These are phyloP conservation scores for Tuber calosporum DNA, from an alignment of 495 filamentous ascomycete species.

Conservation along the genomic window DNA sequence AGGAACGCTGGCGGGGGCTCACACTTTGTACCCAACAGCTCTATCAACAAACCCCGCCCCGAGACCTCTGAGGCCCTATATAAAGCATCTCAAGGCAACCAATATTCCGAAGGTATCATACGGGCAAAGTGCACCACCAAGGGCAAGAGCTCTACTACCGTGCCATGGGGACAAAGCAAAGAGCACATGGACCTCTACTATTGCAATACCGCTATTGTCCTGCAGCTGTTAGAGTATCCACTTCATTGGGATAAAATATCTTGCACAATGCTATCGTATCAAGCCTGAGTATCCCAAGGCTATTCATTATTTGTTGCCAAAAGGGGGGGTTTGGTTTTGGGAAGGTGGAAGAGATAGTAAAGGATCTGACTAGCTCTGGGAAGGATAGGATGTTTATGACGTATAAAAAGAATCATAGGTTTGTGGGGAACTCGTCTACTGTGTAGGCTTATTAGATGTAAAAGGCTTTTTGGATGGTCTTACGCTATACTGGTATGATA, in stretches of 20 bases:
- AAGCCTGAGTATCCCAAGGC: constrained; percentile 47
- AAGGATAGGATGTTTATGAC: constrained; percentile 50
- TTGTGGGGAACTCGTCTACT: constrained; percentile 10
- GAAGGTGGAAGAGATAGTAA: constrained; percentile 44
- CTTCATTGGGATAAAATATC: constrained; percentile 50
- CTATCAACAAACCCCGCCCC: constrained; percentile 51
- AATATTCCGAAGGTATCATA: constrained; percentile 53
- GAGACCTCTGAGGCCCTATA: constrained; percentile 53
- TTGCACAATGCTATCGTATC: constrained; percentile 52
- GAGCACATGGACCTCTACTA: constrained; percentile 46
- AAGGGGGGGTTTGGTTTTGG: constrained; percentile 46
- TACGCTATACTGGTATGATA: too few species aligned
- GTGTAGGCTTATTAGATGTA: constrained; percentile 9
- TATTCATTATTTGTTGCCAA: constrained; percentile 47
- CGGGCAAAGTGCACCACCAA: constrained; percentile 51
- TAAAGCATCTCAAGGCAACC: constrained; percentile 50
- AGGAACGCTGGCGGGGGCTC: constrained; percentile 51
- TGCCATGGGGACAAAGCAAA: constrained; percentile 47
- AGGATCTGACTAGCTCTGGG: constrained; percentile 42
- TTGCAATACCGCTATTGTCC: constrained; percentile 48
- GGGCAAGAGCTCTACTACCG: constrained; percentile 47
- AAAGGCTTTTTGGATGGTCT: neutral
- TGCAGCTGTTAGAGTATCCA: constrained; percentile 43
- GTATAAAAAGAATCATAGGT: constrained; percentile 1
- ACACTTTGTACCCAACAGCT: constrained; percentile 54